These are phyloP conservation scores for Backusella tarrabulga DNA, from an alignment of 192 early-diverging fungal genomes.

Conservation along the genomic window DNA sequence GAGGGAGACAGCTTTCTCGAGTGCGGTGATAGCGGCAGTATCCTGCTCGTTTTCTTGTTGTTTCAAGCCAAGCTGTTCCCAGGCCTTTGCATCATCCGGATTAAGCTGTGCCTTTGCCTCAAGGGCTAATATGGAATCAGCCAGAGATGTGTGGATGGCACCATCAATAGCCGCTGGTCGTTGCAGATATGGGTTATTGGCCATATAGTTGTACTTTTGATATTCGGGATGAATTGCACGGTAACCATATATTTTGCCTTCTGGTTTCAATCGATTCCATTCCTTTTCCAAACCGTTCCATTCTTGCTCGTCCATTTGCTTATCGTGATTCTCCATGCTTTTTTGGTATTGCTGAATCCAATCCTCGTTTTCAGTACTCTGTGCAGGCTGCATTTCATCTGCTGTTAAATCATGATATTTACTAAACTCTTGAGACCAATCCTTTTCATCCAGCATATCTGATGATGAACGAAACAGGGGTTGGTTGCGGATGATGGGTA, in stretches of 20 bases:
- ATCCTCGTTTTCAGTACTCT: slow-evolving; percentile 53
- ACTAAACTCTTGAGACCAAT: slow-evolving; percentile 15
- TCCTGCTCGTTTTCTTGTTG: slow-evolving; percentile 99
- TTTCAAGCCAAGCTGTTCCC: slow-evolving; percentile 82
- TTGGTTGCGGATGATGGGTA: background rate
- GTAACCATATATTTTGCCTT: slow-evolving; percentile 42
- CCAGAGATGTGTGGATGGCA: slow-evolving; percentile 59
- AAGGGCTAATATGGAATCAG: slow-evolving; percentile 87
- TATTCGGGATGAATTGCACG: slow-evolving; percentile 57
- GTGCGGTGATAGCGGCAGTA: slow-evolving; percentile 82
- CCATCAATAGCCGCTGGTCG: slow-evolving; percentile 48
- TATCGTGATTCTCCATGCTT: slow-evolving; percentile 55
- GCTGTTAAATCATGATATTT: slow-evolving; percentile 31
- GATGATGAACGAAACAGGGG: background rate
- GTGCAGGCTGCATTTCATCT: slow-evolving; percentile 42
- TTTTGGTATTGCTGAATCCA: slow-evolving; percentile 70
- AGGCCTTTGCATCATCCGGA: slow-evolving; percentile 74
- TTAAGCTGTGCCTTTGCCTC: slow-evolving; percentile 86
- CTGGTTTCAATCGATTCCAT: slow-evolving; percentile 53
- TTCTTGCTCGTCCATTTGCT: slow-evolving; percentile 55
- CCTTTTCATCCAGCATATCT: background rate
- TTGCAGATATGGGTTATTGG: slow-evolving; percentile 69
- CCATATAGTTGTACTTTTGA: slow-evolving; percentile 71
- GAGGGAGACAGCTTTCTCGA: slow-evolving; percentile 73
- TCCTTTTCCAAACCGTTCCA: slow-evolving; percentile 73